Conservation (phyloP, 345 rosid genomes). For the Isatis tinctoria region DNA sequence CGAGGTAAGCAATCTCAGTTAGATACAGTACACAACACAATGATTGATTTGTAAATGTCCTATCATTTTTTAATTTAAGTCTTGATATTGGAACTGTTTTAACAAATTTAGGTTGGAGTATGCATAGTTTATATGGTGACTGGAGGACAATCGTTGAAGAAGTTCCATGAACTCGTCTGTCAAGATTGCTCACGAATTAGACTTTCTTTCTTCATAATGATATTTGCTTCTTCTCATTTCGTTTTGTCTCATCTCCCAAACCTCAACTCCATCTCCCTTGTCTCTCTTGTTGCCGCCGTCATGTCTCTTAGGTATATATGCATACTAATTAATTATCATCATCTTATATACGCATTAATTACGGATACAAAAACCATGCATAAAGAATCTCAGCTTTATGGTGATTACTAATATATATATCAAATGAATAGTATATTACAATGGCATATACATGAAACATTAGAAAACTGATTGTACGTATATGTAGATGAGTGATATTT, state of each 20-base stretch:
- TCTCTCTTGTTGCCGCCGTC: slow-evolving; percentile 58
- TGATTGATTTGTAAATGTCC: neutral
- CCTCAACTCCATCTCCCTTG: slow-evolving; percentile 49
- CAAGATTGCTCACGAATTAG: slow-evolving; percentile 38
- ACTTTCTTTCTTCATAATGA: slow-evolving; percentile 52
- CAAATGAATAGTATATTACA: neutral
- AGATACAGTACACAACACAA: neutral
- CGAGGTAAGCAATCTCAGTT: slow-evolving; percentile 29
- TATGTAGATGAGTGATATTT: neutral
- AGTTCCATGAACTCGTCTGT: slow-evolving; percentile 43
- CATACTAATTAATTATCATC: neutral
- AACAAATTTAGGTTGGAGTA: slow-evolving; percentile 35
- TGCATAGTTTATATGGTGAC: slow-evolving; percentile 61
- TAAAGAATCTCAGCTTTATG: neutral
- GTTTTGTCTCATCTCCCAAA: slow-evolving; percentile 61
- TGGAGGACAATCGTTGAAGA: slow-evolving; percentile 64
- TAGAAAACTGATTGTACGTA: no score
- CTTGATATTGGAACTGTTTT: neutral
- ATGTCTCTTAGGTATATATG: slow-evolving; percentile 54
- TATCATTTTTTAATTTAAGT: neutral
- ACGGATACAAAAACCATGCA: neutral
- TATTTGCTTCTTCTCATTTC: slow-evolving; percentile 54
- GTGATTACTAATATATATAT: neutral
- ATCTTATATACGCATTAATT: neutral
- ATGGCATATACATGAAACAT: neutral